Evolutionary conservation across 139 green algal species (phyloP).

Genomic region (Chlamydomonas applanata): DNA sequence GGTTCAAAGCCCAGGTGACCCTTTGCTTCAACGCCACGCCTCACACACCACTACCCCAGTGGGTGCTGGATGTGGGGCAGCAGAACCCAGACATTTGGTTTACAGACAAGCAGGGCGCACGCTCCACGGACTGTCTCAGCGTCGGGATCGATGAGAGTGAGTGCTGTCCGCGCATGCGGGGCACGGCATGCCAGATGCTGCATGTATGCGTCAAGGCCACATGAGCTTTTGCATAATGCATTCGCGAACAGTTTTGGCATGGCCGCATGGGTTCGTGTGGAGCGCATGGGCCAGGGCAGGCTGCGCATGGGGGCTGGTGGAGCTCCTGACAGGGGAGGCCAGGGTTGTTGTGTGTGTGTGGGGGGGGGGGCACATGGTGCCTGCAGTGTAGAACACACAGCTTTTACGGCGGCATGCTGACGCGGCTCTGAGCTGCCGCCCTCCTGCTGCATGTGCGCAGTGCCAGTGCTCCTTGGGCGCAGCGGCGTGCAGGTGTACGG

Average conservation of each 20-base stretch:
- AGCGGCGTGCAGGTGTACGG: constrained; percentile 83
- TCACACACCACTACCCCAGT: constrained; percentile 37
- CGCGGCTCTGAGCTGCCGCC: background rate
- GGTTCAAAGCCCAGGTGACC: constrained; percentile 43
- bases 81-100: constrained; percentile 55
- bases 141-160: constrained; percentile 53
- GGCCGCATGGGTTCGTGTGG: no score
- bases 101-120: constrained; percentile 37
- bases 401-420: background rate
- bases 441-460: constrained; percentile 20
- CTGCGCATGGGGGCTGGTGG: no score
- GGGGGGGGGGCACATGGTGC: no score
- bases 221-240: no score
- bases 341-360: no score
- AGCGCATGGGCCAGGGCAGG: no score
- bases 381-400: background rate
- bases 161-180: background rate
- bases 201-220: no score
- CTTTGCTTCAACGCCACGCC: constrained; percentile 50
- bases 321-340: no score
- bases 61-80: constrained; percentile 40
- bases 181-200: background rate
- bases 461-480: constrained; percentile 72
- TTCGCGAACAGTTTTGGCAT: no score
- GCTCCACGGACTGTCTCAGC: constrained; percentile 41